Base-by-base conservation (phyloP, 2,329 filamentous ascomycete genomes). In the Xylariales sp. region DNA sequence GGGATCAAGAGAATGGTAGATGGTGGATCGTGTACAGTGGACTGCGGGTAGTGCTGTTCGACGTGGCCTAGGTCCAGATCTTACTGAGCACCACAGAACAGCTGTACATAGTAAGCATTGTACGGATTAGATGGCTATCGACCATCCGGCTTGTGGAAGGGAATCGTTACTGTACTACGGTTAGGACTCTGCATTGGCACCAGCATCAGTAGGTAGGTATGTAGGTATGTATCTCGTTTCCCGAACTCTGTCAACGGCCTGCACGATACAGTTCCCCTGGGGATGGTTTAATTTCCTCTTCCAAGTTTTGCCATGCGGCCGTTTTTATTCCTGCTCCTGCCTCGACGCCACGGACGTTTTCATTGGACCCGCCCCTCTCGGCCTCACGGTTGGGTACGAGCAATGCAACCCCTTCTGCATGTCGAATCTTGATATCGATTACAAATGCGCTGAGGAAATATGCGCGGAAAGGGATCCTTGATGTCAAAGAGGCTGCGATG, bases 251-350 rank as follows among this genome's bases (percentile, higher is more conserved):
- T 15, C 24, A 18, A 14, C 35, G 15, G 16, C 36, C 24, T 29
- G 36, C 36, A 28, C 29, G 20, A 31, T 19, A 14, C 25, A 21
- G 36, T 39, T 20, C 31, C 36, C 25, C 36, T 28, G 20, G 21
- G 25, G 19, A 16, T 18, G 20, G 24, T 14, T 15, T 40, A 40
- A 40, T 40, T 40, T 40, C 38, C 38, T 22, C 28, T 40, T 40
- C 38, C 38, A 40, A 40, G 38, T 40, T 40, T 40, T 40, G n/a
- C 18, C 31, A 28, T 19, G 25, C 15, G 15, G n/a, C 38, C 38
- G 28, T 33, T 28, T 31, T 33, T 14, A 40, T 31, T 14, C 38
- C 16, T 14, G 25, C 22, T 39, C 28, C 12, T 38, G 22, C 36
- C 19, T 33, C 24, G n/a, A 31, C 38, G 31, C 31, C 38, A 34